phyloP scores from a whole-genome alignment of 257 asterid species.

The Nyctanthes arbortristis region DNA sequence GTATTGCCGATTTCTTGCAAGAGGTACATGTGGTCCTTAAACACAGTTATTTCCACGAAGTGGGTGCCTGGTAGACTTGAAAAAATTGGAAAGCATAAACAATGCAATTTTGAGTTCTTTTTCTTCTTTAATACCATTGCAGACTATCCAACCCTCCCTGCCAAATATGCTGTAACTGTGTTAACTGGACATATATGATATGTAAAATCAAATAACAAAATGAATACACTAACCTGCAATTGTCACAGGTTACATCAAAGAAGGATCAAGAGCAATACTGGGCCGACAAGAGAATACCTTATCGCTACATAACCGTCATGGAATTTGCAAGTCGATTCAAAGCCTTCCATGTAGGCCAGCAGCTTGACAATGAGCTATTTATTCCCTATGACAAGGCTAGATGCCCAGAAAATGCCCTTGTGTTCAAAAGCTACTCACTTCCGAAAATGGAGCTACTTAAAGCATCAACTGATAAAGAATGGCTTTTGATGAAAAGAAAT shows the following conservation, averaged over 20 bases:
- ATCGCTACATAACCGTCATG: constrained; percentile 40
- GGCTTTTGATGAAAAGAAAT: constrained; percentile 68
- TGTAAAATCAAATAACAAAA: no score
- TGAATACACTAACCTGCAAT: neutral
- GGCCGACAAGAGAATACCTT: constrained; percentile 39
- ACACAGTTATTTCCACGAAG: no score
- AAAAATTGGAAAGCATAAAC: no score
- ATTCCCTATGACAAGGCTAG: constrained; percentile 45
- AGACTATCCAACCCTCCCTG: no score
- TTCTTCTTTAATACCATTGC: no score
- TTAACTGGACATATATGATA: no score
- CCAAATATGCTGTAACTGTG: no score
- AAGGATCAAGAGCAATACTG: constrained; percentile 80
- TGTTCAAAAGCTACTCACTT: constrained; percentile 47
- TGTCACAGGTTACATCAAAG: constrained; percentile 59
- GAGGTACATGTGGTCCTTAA: constrained; percentile 42
- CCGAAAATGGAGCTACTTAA: constrained; percentile 53
- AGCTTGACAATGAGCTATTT: constrained; percentile 44
- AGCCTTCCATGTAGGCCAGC: constrained; percentile 48
- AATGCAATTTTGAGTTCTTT: no score
- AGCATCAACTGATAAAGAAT: constrained; percentile 62
- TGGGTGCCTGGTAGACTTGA: no score
- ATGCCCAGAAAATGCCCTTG: constrained; percentile 54
- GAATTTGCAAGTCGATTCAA: constrained; percentile 54
- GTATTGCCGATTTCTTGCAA: constrained; percentile 60